These are phyloP conservation scores for Claviceps paspali DNA, from an alignment of 2,329 filamentous ascomycete species.

Conservation along the genomic window DNA sequence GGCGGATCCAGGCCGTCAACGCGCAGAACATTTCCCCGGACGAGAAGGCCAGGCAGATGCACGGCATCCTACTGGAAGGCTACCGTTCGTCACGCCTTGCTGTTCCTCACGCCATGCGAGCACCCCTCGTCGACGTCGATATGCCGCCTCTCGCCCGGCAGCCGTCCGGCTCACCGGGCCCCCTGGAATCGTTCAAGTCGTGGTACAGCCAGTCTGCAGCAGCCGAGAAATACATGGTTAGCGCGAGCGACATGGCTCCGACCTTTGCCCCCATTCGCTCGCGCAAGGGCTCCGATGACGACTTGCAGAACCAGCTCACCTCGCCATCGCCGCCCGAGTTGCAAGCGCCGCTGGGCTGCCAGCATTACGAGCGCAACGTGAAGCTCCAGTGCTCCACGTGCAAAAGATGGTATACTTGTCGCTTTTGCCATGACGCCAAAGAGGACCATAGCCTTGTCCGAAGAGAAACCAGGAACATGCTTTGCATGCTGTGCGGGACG, in stretches of 20 bases:
- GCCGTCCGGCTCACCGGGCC: constrained; percentile 25
- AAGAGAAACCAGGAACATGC: constrained; percentile 80
- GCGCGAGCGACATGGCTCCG: constrained; percentile 47
- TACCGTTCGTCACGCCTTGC: constrained; percentile 31
- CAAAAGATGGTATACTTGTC: constrained; percentile 83
- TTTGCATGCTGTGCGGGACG: constrained; percentile 88
- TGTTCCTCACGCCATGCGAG: constrained; percentile 4
- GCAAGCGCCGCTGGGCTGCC: constrained; percentile 54
- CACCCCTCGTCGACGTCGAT: constrained; percentile 7
- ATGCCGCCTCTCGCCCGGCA: constrained; percentile 19
- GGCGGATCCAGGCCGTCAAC: constrained; percentile 55
- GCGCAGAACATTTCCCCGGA: constrained; percentile 37
- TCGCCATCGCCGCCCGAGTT: constrained; percentile 12
- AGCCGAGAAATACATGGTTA: constrained; percentile 32
- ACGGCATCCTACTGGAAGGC: constrained; percentile 53
- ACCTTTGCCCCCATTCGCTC: constrained; percentile 46
- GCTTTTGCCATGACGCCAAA: constrained; percentile 77
- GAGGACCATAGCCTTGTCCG: constrained; percentile 71
- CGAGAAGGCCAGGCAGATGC: constrained; percentile 59
- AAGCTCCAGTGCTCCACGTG: constrained; percentile 90
- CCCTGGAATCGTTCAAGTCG: constrained; percentile 40
- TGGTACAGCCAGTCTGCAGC: constrained; percentile 33
- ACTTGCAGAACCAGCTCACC: constrained; percentile 14
- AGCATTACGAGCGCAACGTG: constrained; percentile 90
- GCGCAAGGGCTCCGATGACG: constrained; percentile 30